Conservation (phyloP, 345 rosid genomes). For the Aegle marmelos region DNA sequence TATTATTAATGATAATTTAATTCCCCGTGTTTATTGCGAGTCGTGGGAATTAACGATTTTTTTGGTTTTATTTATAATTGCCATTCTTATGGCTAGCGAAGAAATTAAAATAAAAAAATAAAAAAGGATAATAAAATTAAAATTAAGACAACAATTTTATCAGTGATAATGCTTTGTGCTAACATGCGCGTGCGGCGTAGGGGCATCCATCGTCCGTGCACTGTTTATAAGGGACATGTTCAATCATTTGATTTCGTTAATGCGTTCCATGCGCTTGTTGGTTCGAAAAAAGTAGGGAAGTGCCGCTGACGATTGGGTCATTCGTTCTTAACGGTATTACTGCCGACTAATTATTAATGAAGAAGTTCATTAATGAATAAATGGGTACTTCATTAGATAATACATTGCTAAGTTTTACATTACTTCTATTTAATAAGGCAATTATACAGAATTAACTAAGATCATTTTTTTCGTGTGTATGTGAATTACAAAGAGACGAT, state of each 20-base stretch:
- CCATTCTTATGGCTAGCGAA: not conserved
- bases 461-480: too few relatives aligned
- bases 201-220: not conserved
- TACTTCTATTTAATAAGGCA: too few relatives aligned
- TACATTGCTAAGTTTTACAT: too few relatives aligned
- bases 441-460: too few relatives aligned
- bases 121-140: not conserved
- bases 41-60: slow-evolving; percentile 4
- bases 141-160: not conserved
- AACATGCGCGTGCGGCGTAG: not conserved
- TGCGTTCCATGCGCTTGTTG: not conserved
- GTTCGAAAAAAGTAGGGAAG: not conserved
- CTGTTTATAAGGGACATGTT: not conserved
- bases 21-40: not conserved
- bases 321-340: too few relatives aligned
- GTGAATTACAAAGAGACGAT: too few relatives aligned
- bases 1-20: too few relatives aligned
- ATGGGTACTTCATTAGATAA: too few relatives aligned
- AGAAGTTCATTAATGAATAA: too few relatives aligned
- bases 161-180: not conserved
- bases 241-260: not conserved
- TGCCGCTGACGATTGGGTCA: too few relatives aligned
- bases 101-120: not conserved
- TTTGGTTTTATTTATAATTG: not conserved
- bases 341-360: too few relatives aligned